These are phyloP conservation scores for Citrus mangshanensis DNA, from an alignment of 345 rosid genomes.

Conservation along the genomic window DNA sequence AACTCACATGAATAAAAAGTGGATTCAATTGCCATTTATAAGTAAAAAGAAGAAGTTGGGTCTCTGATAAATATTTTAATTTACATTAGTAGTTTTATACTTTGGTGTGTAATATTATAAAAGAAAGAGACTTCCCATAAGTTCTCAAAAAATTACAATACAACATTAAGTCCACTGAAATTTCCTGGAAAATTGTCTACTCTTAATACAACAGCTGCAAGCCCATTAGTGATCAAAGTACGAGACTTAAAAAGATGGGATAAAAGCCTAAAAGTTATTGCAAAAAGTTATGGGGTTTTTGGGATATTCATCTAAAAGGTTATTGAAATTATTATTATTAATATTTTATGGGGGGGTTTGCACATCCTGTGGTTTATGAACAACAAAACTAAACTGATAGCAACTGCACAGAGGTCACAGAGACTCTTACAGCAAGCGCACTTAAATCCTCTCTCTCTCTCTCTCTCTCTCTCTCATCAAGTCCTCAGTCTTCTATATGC, in stretches of 20 bases:
- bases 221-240: too few species aligned
- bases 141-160: background rate
- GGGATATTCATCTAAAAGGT: slow-evolving; percentile 11
- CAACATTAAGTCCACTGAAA: too few species aligned
- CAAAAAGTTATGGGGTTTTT: slow-evolving; percentile 2
- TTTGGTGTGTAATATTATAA: background rate
- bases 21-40: too few species aligned
- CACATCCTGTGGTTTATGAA: slow-evolving; percentile 11
- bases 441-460: slow-evolving; percentile 2
- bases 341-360: background rate
- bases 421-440: slow-evolving; percentile 6
- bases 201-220: too few species aligned
- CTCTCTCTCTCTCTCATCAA: background rate
- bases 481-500: background rate
- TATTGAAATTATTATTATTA: background rate
- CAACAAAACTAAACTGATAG: slow-evolving; percentile 8
- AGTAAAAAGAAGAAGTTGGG: too few species aligned
- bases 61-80: too few species aligned
- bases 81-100: too few species aligned
- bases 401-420: slow-evolving; percentile 23
- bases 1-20: too few species aligned
- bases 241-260: too few species aligned
- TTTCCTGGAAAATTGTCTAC: too few species aligned
- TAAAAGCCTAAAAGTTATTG: background rate
- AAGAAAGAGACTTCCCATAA: background rate